Evolutionary conservation across 257 asterid species (phyloP), one percentile per base, ranked within the genome.

Genomic region (Jasminum sambac): DNA sequence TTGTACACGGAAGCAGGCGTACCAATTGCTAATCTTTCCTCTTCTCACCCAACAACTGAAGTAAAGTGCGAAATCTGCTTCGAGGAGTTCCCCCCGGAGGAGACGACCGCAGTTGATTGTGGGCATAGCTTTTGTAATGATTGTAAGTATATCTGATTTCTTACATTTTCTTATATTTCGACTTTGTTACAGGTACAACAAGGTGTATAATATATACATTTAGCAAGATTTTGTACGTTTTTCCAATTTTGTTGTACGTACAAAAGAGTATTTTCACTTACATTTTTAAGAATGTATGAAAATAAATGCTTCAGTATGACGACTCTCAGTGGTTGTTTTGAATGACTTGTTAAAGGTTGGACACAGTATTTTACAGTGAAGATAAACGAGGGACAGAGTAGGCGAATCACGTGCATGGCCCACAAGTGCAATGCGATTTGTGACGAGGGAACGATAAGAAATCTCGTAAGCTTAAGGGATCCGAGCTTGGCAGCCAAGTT

Each of bases 71-170:
- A 70, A 67, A 83, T 87, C 71, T 85, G 91, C 81, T 85, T 60
- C 37, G 85, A 88, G 5, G 88, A 84, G 16, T 64, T 84, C 62
- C 73, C 73, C 12, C 44, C 78, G 11, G 70, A 41, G 6, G 75
- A 84, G 44, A 82, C 64, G 24, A 85, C 88, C 11, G 59, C 73
- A 34, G 85, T 83, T 88, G 89, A 88, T 2, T 88, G 95, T 69
- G 87, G 90, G 76, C 95, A 84, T 77, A 76, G 81, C 58, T 88
- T 83, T 80, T 88, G 95, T 86, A 78, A 84, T 71, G 76, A 74
- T 36, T 88, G 95, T 88, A 70, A 88, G 88, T 52, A 73, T 64
- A 65, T 10, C 59, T 2, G 8, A 3, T 71, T 58, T 2, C 66
- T 70, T 63, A 17, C 13, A 36, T 38, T 24, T 7, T 23, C 67